Conservation (phyloP, 495 filamentous ascomycete genomes). For the Aspergillus biplanus region DNA sequence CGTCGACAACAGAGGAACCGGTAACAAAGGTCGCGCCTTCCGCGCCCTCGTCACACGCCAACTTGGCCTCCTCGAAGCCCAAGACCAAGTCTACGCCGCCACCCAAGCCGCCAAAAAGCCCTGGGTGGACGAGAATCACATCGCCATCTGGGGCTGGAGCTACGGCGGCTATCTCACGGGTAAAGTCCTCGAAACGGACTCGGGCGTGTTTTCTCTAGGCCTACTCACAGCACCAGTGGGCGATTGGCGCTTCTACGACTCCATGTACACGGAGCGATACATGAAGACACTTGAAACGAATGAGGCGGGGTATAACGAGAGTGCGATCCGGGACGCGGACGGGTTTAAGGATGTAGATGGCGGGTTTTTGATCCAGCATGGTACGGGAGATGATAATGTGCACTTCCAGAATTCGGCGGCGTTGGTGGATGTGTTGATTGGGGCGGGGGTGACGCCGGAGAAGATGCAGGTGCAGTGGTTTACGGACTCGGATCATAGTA, state of each 20-base stretch:
- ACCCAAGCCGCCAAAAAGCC: slow-evolving; percentile 17
- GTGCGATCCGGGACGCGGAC: slow-evolving; percentile 20
- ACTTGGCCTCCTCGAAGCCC: slow-evolving; percentile 22
- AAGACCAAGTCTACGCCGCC: slow-evolving; percentile 27
- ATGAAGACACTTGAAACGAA: slow-evolving; percentile 27
- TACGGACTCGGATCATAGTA: slow-evolving; percentile 28
- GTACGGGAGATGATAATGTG: slow-evolving; percentile 29
- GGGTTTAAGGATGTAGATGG: slow-evolving; percentile 24
- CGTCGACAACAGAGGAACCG: slow-evolving; percentile 27
- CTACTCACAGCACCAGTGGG: slow-evolving; percentile 25
- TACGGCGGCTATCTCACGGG: slow-evolving; percentile 26
- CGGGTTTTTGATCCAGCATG: slow-evolving; percentile 27
- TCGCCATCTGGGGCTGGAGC: slow-evolving; percentile 30
- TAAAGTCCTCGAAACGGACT: slow-evolving; percentile 27
- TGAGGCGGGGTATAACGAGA: slow-evolving; percentile 20
- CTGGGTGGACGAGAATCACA: slow-evolving; percentile 22
- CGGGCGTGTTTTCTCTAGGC: slow-evolving; percentile 21
- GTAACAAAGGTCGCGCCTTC: slow-evolving; percentile 24
- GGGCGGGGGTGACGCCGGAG: slow-evolving; percentile 19
- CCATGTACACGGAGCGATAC: slow-evolving; percentile 30
- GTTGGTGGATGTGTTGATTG: slow-evolving; percentile 24
- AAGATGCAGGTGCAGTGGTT: slow-evolving; percentile 28
- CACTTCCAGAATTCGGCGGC: slow-evolving; percentile 29
- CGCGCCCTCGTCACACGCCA: slow-evolving; percentile 21
- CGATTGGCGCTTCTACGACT: slow-evolving; percentile 29